These are phyloP conservation scores for Arthrobotrys pseudoclavata DNA, from an alignment of 2,329 filamentous ascomycete genomes.

Conservation along the genomic window DNA sequence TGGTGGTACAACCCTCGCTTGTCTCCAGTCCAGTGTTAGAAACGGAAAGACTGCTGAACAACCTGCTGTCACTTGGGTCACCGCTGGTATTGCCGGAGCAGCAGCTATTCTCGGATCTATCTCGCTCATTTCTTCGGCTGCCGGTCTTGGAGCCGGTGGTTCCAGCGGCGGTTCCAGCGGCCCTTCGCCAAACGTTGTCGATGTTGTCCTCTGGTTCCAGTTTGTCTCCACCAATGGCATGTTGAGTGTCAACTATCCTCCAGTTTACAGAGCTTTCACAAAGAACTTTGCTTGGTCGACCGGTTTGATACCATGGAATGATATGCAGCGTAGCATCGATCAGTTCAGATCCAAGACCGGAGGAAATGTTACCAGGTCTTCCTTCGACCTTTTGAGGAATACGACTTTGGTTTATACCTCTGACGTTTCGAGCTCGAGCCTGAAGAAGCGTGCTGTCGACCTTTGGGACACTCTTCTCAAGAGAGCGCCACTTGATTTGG, in stretches of 20 bases:
- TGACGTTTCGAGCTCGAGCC: constrained; percentile 66
- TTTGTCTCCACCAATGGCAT: constrained; percentile 95
- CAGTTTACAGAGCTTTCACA: constrained; percentile 87
- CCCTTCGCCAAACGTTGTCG: constrained; percentile 84
- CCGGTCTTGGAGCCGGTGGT: constrained; percentile 70
- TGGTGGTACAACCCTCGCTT: constrained; percentile 75
- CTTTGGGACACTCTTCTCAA: constrained; percentile 69
- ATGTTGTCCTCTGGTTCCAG: constrained; percentile 91
- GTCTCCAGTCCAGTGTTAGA: constrained; percentile 82
- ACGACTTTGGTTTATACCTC: constrained; percentile 78
- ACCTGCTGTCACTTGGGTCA: constrained; percentile 83
- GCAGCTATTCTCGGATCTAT: constrained; percentile 81
- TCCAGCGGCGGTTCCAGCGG: constrained; percentile 72
- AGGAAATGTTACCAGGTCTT: constrained; percentile 86
- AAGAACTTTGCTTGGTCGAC: constrained; percentile 95
- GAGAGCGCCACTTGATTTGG: constrained; percentile 44
- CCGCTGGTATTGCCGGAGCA: constrained; percentile 85
- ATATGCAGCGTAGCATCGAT: constrained; percentile 85
- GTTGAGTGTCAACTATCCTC: constrained; percentile 89
- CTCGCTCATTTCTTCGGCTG: constrained; percentile 76
- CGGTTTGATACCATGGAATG: constrained; percentile 84
- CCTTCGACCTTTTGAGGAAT: constrained; percentile 79
- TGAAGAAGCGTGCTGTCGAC: constrained; percentile 72
- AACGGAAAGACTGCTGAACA: constrained; percentile 88
- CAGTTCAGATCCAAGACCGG: constrained; percentile 83